Percentiles rank a stretch among this genome's conserved stretches.
Evolutionary conservation across 225 moss, liverwort and hornwort genomes (phyloP).

Genomic region (Sphagnum contortum): DNA sequence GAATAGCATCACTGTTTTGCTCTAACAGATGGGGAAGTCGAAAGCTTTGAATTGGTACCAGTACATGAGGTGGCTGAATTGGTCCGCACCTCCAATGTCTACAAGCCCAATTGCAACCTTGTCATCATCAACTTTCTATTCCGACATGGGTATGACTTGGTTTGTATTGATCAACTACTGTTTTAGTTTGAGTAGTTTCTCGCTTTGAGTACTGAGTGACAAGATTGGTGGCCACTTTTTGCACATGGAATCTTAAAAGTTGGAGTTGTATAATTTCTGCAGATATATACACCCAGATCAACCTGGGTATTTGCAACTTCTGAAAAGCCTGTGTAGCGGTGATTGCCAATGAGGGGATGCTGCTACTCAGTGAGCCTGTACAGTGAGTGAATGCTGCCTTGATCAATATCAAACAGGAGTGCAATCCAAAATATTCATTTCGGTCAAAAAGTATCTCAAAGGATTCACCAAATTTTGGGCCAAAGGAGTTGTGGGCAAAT

Average conservation of each 20-base stretch:
- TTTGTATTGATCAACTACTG: neutral
- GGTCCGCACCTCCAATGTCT: conserved; percentile 48
- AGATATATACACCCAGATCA: conserved; percentile 89
- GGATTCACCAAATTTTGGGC: too few relatives aligned
- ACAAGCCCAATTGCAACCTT: conserved; percentile 83
- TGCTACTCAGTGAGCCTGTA: too few relatives aligned
- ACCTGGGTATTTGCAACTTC: conserved; percentile 67
- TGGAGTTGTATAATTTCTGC: neutral
- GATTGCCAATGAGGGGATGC: conserved; percentile 24
- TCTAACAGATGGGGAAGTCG: conserved; percentile 80
- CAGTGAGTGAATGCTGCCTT: too few relatives aligned
- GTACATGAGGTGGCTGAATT: conserved; percentile 49
- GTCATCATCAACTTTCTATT: conserved; percentile 82
- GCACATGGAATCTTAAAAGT: neutral
- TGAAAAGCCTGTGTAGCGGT: conserved; percentile 69
- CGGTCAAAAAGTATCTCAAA: too few relatives aligned
- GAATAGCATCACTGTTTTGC: too few relatives aligned
- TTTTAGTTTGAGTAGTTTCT: neutral
- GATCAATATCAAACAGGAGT: too few relatives aligned
- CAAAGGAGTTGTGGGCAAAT: too few relatives aligned
- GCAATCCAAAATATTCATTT: too few relatives aligned
- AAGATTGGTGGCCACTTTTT: neutral
- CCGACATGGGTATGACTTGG: conserved; percentile 60
- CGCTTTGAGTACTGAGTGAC: too few relatives aligned
- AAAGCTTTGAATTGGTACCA: conserved; percentile 65